Conservation (phyloP, 1,284 basidiomycete genomes). For the Cystobasidiaceae sp. region DNA sequence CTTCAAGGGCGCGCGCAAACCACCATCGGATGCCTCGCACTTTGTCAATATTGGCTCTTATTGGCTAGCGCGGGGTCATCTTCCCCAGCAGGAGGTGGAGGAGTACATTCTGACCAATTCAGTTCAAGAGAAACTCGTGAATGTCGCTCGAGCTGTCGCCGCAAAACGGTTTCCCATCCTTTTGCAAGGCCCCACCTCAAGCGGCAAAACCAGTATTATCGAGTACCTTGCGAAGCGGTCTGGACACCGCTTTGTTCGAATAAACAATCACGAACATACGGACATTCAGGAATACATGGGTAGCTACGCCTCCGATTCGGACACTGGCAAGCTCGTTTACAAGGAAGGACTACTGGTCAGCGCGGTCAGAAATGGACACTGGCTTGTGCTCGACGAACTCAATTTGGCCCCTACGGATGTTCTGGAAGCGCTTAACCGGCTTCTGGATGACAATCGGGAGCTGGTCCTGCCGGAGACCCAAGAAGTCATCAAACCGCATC, state of each 20-base stretch:
- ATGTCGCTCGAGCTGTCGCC: conserved; percentile 83
- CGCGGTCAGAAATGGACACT: conserved; percentile 85
- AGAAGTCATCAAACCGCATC: conserved; percentile 88
- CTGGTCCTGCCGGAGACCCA: conserved; percentile 93
- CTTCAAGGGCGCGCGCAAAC: conserved; percentile 61
- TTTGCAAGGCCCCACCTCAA: conserved; percentile 96
- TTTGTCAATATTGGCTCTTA: conserved; percentile 86
- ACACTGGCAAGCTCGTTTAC: conserved; percentile 87
- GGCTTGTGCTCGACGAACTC: conserved; percentile 97
- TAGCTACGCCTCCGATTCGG: conserved; percentile 88
- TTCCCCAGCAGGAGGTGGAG: conserved; percentile 53
- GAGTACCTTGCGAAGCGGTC: conserved; percentile 92
- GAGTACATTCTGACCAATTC: conserved; percentile 94
- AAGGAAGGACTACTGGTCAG: conserved; percentile 90
- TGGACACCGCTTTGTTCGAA: conserved; percentile 92
- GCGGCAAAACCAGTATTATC: conserved; percentile 94
- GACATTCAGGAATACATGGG: conserved; percentile 98
- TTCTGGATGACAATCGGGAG: conserved; percentile 96
- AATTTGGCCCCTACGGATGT: conserved; percentile 98
- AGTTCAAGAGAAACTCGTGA: conserved; percentile 88
- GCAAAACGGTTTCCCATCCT: conserved; percentile 89
- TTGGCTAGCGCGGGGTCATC: conserved; percentile 74
- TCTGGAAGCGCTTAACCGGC: conserved; percentile 90
- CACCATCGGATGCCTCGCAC: conserved; percentile 57
- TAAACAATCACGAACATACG: conserved; percentile 99